These are phyloP conservation scores for Zarea fungicola DNA, from an alignment of 2,329 filamentous ascomycete genomes.

Conservation along the genomic window DNA sequence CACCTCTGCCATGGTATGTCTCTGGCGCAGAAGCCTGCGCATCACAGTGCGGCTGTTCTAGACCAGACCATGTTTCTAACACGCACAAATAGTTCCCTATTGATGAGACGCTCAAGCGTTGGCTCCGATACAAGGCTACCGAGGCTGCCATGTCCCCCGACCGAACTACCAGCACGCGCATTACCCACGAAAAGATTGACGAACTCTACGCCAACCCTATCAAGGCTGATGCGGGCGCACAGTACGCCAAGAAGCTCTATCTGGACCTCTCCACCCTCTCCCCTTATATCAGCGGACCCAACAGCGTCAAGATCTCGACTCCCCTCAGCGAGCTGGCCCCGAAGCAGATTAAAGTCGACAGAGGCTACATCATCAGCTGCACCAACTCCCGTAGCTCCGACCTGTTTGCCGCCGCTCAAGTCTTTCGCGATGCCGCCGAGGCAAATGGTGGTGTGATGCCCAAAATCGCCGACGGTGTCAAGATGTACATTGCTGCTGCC, in stretches of 20 bases:
- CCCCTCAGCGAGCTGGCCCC: constrained; percentile 68
- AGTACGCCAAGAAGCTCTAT: constrained; percentile 73
- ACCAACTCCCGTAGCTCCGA: constrained; percentile 83
- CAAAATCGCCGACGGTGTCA: constrained; percentile 69
- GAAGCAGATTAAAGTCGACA: constrained; percentile 72
- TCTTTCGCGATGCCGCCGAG: constrained; percentile 74
- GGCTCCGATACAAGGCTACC: constrained; percentile 71
- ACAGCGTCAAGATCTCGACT: constrained; percentile 82
- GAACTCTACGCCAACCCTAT: constrained; percentile 61
- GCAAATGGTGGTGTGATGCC: constrained; percentile 55
- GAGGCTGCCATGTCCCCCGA: constrained; percentile 55
- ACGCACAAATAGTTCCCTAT: constrained; percentile 69
- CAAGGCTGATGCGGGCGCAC: constrained; percentile 65
- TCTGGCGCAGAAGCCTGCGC: no score
- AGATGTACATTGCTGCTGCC: constrained; percentile 87
- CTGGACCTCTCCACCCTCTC: constrained; percentile 75
- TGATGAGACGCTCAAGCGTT: constrained; percentile 61
- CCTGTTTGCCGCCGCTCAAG: constrained; percentile 72
- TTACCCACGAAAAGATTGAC: constrained; percentile 67
- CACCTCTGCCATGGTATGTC: constrained; percentile 29
- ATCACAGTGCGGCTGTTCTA: no score
- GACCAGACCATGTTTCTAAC: no score
- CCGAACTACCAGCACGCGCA: constrained; percentile 46
- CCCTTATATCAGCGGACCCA: constrained; percentile 79
- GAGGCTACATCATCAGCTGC: constrained; percentile 84